Evolutionary conservation across 352 stramenopile genomes (phyloP).

Genomic region (Pythium aquatile): DNA sequence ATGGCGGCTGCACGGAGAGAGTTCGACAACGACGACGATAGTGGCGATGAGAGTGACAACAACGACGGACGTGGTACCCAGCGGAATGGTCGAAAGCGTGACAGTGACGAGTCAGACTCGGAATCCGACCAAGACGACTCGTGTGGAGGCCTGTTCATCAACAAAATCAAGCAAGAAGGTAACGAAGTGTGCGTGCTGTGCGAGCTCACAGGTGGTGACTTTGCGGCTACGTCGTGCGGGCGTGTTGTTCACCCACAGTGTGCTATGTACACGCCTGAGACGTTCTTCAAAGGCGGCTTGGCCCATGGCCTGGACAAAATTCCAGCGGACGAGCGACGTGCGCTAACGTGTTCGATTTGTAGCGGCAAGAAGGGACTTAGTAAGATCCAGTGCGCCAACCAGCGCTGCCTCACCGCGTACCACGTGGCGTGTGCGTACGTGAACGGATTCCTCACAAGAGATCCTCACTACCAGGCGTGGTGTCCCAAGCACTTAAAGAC

Average conservation of each 20-base stretch:
- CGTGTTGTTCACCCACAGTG: conserved; percentile 74
- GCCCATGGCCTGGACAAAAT: conserved; percentile 63
- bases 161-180: conserved; percentile 71
- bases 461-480: conserved; percentile 73
- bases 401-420: conserved; percentile 61
- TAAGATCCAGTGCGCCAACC: conserved; percentile 76
- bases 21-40: conserved; percentile 57
- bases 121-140: conserved; percentile 58
- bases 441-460: conserved; percentile 56
- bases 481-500: conserved; percentile 75
- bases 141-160: conserved; percentile 74
- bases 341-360: conserved; percentile 63
- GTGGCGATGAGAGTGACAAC: conserved; percentile 24
- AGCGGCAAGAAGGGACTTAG: conserved; percentile 59
- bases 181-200: conserved; percentile 71
- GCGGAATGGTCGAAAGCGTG: conserved; percentile 11
- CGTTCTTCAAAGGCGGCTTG: conserved; percentile 71
- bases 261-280: conserved; percentile 83
- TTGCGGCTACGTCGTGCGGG: conserved; percentile 62
- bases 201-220: conserved; percentile 72
- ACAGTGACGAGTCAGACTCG: conserved; percentile 30
- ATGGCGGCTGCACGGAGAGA: conserved; percentile 36
- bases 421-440: conserved; percentile 78
- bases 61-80: conserved; percentile 18
- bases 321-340: conserved; percentile 38